These are phyloP conservation scores for Ascochyta koolunga DNA, from an alignment of 2,329 filamentous ascomycete genomes.

Conservation along the genomic window DNA sequence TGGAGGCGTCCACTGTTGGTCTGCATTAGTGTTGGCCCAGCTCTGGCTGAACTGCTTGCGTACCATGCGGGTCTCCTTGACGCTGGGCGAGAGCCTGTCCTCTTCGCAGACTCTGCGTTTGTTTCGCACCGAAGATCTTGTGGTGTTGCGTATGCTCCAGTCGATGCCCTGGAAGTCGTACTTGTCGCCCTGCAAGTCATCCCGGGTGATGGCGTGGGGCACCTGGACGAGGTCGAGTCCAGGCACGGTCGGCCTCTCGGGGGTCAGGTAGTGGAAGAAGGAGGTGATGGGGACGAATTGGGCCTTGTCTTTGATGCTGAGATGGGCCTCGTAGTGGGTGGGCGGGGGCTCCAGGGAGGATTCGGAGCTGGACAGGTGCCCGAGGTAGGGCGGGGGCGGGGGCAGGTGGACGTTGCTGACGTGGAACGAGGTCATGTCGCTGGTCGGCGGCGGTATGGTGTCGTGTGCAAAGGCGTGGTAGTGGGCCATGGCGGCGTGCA, in stretches of 20 bases:
- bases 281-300: conserved; percentile 37
- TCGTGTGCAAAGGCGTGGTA: conserved; percentile 20
- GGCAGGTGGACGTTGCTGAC: conserved; percentile 21
- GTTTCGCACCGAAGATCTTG: conserved; percentile 30
- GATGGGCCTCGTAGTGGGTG: conserved; percentile 34
- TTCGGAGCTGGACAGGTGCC: conserved; percentile 24
- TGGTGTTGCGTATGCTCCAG: conserved; percentile 42
- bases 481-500: conserved; percentile 26
- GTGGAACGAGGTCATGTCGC: conserved; percentile 20
- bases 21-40: not conserved
- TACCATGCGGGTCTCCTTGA: conserved; percentile 31
- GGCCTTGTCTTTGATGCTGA: conserved; percentile 36
- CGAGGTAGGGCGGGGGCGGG: conserved; percentile 15
- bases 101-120: conserved; percentile 34
- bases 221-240: conserved; percentile 33
- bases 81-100: conserved; percentile 23
- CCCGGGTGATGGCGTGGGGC: conserved; percentile 35
- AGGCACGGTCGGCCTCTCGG: conserved; percentile 20
- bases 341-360: conserved; percentile 31
- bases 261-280: conserved; percentile 34
- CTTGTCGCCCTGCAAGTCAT: conserved; percentile 42
- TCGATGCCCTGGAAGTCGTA: conserved; percentile 49
- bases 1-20: conserved; percentile 18
- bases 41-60: not conserved
- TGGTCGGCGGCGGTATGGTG: conserved; percentile 11